These are phyloP conservation scores for Boletellus emodensis DNA, from an alignment of 768 basidiomycete species.

Conservation along the genomic window DNA sequence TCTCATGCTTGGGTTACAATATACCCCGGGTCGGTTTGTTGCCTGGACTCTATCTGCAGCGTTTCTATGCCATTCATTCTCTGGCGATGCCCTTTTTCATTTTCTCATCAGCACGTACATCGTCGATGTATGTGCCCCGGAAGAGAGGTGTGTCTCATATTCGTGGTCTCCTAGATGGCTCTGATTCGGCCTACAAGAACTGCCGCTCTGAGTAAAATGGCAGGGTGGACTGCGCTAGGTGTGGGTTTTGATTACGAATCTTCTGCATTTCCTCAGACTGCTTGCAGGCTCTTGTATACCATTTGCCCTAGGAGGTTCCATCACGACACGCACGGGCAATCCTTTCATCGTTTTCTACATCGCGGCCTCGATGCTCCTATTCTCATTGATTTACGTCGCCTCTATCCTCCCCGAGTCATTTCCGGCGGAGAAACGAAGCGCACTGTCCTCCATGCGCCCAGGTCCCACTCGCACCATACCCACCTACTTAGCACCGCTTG, in stretches of 20 bases:
- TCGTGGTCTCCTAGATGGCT: not conserved
- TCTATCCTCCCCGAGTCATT: slow-evolving; percentile 31
- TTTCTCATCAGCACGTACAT: slow-evolving; percentile 27
- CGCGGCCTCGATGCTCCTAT: slow-evolving; percentile 10
- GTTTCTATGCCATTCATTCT: slow-evolving; percentile 15
- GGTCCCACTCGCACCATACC: not conserved
- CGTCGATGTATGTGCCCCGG: slow-evolving; percentile 23
- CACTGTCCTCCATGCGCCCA: not conserved
- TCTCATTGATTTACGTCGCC: slow-evolving; percentile 20
- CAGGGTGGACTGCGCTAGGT: slow-evolving; percentile 32
- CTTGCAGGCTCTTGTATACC: slow-evolving; percentile 25
- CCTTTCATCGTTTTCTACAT: slow-evolving; percentile 22
- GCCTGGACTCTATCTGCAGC: slow-evolving; percentile 14
- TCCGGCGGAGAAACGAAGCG: slow-evolving; percentile 19
- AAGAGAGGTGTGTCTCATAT: slow-evolving; percentile 18
- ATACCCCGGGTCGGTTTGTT: slow-evolving; percentile 11
- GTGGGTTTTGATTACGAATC: not conserved
- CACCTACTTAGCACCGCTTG: not conserved
- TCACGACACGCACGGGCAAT: slow-evolving; percentile 26
- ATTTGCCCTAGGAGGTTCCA: slow-evolving; percentile 25
- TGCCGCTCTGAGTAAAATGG: slow-evolving; percentile 21
- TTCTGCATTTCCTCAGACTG: not conserved
- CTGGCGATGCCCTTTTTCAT: not conserved
- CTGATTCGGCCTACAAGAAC: slow-evolving; percentile 21
- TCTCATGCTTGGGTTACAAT: slow-evolving; percentile 15